A percentile compares a stretch with the other conserved stretches of the same genome.
Evolutionary conservation across 2,329 filamentous ascomycete species (phyloP).

Genomic region (Alternaria brassicicola): DNA sequence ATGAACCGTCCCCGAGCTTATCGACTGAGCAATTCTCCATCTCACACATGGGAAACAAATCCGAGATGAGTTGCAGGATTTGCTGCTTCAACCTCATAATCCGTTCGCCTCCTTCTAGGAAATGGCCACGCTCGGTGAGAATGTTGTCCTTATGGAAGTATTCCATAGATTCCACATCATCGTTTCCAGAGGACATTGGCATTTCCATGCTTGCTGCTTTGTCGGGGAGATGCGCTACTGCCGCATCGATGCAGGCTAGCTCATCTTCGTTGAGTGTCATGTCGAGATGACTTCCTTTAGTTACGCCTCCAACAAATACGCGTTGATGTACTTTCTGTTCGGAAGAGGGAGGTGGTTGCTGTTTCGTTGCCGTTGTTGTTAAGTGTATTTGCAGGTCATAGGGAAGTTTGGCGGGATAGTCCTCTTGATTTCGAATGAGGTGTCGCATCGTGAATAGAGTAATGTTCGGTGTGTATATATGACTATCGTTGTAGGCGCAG

Average conservation of each 20-base stretch:
- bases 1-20: constrained; percentile 1
- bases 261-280: background rate
- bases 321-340: too few species aligned
- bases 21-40: background rate
- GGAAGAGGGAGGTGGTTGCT: too few species aligned
- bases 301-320: too few species aligned
- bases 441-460: background rate
- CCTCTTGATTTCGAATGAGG: background rate
- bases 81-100: background rate
- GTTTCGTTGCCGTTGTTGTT: background rate
- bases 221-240: background rate
- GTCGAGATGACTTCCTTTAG: background rate
- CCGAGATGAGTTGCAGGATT: background rate
- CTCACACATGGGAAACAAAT: background rate
- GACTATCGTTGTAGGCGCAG: background rate
- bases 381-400: background rate
- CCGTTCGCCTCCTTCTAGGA: background rate
- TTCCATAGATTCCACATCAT: background rate
- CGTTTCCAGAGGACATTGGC: background rate
- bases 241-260: background rate
- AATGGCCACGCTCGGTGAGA: background rate
- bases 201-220: background rate
- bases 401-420: accelerated
- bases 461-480: background rate
- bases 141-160: background rate